Evolutionary conservation across 2,329 filamentous ascomycete genomes (phyloP), one percentile per base, ranked within the genome.

Genomic region (Tolypocladium endophyticum): DNA sequence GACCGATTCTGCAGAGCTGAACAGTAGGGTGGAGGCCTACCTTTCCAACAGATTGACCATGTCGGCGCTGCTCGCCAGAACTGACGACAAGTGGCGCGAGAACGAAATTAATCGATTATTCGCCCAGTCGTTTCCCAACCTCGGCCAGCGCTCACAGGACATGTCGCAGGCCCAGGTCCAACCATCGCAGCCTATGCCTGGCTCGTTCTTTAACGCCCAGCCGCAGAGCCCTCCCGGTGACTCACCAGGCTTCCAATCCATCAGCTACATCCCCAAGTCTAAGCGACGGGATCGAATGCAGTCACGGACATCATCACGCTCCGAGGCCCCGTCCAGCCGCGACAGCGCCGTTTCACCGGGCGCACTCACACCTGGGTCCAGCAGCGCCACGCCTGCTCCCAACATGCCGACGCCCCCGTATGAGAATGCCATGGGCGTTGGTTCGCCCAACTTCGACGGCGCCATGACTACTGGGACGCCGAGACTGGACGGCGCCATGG

Each of bases 1-100:
- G 64, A 87, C 82, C 2, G 77, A 76, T 20, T 85, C 83, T 1
- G 72, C 79, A 33, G 81, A 85, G 61, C 81, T 88, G 70, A 87
- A 87, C 68, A 77, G 81, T 35, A 78, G 83, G 47, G 74, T 89
- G 4, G 82, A 83, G 43, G 72, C 76, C 8, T 80, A 75, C 60
- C 64, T 79, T 25, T 70, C 72, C 0, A 79, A 75, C 59, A 71
- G 74, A 11, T 68, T 77, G 2, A 76, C 74, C 11, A 75, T 80
- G 74, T 76, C 74, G 5, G 71, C 72, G 33, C 69, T 77, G 59
- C 68, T 77, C 1, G 68, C 69, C 3, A 66, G 67, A 1, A 71
- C 72, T 1, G 71, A 75, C 41, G 69, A 72, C 1, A 68, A 73
- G 28, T 76, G 74, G 69, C 73, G 74, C 18, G 73, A 78, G 56